Evolutionary conservation across 2,329 filamentous ascomycete genomes (phyloP), one percentile per base, ranked within the genome.

Genomic region (Alternaria alternata): DNA sequence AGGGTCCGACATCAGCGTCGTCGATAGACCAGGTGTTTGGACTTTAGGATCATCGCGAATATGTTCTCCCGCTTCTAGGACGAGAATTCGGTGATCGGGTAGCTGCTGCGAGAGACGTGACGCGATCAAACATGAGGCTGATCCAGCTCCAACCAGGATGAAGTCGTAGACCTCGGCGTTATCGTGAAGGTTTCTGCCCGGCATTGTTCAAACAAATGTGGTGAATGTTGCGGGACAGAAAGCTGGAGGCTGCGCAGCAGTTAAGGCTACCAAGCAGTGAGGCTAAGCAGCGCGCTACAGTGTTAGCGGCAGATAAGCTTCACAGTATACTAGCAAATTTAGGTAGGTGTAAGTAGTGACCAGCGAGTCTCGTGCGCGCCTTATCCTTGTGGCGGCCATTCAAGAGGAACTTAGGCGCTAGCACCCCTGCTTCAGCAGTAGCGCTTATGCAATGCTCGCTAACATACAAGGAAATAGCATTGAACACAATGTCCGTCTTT

Each of bases 31-130:
- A 2, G 65, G 67, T 0, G 58, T 66, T 34, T 63, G 63, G 30
- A 69, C 51, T 43, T 59, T 68, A 7, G 63, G 59, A 41, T 68
- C 61, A 53, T 65, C 14, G 20, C 54, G 63, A 39, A 65, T 34
- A 54, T 69, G 62, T 49, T 66, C 54, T 54, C 65, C 63, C 11
- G 65, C 65, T 60, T 68, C 63, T 0, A 69, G 54, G 38, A 69
- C 51, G 14, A 69, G 58, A 20, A 66, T 59, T 9, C 32, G 51
- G 24, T 61, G 61, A 30, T 60, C 24, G 14, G 61, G 63, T 7
- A 64, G 52, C 44, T 56, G 48, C n/a, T 63, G 53, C 14, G 66
- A 67, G 41, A 69, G 63, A 53, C 66, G 64, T 14, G 64, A 64
- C n/a, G 61, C 54, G 41, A 67, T 54, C 34, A 67, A 58, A 24